Evolutionary conservation across 1,284 basidiomycete genomes (phyloP).

Genomic region (Pascua guehoae): DNA sequence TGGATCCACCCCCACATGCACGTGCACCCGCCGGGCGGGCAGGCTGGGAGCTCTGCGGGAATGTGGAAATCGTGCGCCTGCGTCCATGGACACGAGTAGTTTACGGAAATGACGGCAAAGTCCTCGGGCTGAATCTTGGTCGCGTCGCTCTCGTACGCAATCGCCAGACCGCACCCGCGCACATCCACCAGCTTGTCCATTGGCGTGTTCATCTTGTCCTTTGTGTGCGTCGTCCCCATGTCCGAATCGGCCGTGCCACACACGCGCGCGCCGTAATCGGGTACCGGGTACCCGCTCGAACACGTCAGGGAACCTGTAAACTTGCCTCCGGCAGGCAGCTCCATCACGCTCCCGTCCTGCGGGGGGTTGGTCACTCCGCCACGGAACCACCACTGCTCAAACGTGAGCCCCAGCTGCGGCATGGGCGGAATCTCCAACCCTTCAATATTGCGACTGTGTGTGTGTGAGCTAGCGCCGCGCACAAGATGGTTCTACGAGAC

Average conservation of each 20-base stretch:
- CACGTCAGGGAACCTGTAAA: conserved; percentile 17
- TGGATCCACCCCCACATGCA: conserved; percentile 71
- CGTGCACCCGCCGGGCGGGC: conserved; percentile 62
- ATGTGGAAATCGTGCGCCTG: conserved; percentile 61
- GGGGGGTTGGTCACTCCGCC: background rate
- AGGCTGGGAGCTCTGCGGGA: conserved; percentile 64
- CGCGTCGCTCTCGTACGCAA: conserved; percentile 63
- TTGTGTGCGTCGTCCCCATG: background rate
- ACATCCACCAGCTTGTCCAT: background rate
- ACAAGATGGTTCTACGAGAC: no score
- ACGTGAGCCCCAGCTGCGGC: no score
- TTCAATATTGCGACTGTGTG: no score
- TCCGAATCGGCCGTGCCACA: background rate
- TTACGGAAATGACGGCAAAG: conserved; percentile 66
- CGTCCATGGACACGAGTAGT: conserved; percentile 67
- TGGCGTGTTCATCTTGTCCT: background rate
- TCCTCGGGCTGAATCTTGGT: conserved; percentile 60
- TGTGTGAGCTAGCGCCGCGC: no score
- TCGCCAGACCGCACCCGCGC: conserved; percentile 51
- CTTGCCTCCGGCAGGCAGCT: conserved; percentile 38
- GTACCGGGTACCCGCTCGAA: no score
- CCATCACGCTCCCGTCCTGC: conserved; percentile 32
- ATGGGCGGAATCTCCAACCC: no score
- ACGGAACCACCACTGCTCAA: no score
- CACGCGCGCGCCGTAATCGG: no score